Evolutionary conservation across 345 rosid species (phyloP), one percentile per base, ranked within the genome.

Genomic region (Lumnitzera littorea): DNA sequence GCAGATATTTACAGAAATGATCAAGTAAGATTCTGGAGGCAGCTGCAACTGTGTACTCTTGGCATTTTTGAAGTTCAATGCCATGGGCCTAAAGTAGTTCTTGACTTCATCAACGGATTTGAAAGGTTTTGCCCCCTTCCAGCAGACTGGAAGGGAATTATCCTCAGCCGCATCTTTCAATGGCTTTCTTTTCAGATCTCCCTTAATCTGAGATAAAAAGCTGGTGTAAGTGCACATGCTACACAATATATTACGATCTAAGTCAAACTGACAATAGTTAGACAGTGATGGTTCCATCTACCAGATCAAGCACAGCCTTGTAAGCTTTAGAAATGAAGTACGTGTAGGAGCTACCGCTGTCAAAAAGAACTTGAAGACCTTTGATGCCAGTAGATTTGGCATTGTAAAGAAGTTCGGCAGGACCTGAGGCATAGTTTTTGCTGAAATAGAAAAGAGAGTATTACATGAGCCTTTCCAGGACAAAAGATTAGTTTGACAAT

Each of bases 271-370:
- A 50, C 50, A 29, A 11, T 12, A 49, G 25, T 17, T 8, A 15
- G 25, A 3, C 64, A 50, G 23, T 24, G 56, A 23, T 24, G 50
- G 41, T 49, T 36, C 29, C 53, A 36, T 56, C 78, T 79, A 92
- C 96, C 84, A 84, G 72, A 81, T 77, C 65, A n/a, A 87, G 74
- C 23, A 64, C 25, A 5, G 67, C 57, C 66, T 73, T 46, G 63
- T 94, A 94, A 51, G 83, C 81, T 51, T 58, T 67, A 10, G 72
- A 70, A 61, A 54, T 76, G 67, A 89, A 84, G 81, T 94, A 94
- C 51, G 90, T 76, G 74, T 89, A 94, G 3, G 99, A 87, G 81
- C 95, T 85, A 55, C 99, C 99, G 48, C 97, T 94, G 73, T 92
- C 98, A 61, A 89, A 87, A 54, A 86, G 53, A 25, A 85, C 48